These are phyloP conservation scores for Pseudodiploospora longispora DNA, from an alignment of 2,329 filamentous ascomycete genomes.

Conservation along the genomic window DNA sequence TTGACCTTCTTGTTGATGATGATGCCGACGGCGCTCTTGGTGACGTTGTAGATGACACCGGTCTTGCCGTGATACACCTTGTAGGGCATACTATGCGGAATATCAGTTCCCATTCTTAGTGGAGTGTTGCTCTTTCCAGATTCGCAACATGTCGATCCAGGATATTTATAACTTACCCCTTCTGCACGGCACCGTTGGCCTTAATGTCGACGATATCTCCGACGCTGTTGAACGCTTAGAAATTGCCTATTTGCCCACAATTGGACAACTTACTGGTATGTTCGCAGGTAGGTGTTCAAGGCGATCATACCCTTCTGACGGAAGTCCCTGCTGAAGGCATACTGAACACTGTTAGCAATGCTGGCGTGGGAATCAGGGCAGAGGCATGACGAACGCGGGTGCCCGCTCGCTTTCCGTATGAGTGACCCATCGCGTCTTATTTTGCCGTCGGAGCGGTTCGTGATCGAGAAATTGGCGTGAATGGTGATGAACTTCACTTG, in stretches of 20 bases:
- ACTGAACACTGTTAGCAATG: conserved; percentile 39
- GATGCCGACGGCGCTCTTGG: conserved; percentile 93
- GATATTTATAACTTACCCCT: conserved; percentile 60
- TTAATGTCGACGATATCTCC: conserved; percentile 99
- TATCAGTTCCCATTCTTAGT: conserved; percentile 1
- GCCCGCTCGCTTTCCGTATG: conserved; percentile 77
- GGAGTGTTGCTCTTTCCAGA: conserved; percentile 1
- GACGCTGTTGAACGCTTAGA: conserved; percentile 48
- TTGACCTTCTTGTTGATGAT: conserved; percentile 99
- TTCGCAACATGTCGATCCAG: background rate
- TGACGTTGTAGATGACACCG: conserved; percentile 97
- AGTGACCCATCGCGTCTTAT: conserved; percentile 72
- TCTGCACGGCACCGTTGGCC: conserved; percentile 96
- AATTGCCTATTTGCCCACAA: conserved; percentile 32
- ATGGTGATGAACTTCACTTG: conserved; percentile 21
- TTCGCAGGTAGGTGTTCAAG: conserved; percentile 87
- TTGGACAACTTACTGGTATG: conserved; percentile 61
- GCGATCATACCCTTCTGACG: conserved; percentile 92
- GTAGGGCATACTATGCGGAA: conserved; percentile 74
- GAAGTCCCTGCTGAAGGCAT: conserved; percentile 91
- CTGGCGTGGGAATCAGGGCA: conserved; percentile 9
- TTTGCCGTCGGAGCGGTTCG: conserved; percentile 26
- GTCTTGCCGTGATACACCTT: conserved; percentile 99
- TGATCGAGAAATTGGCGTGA: conserved; percentile 34
- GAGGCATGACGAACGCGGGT: conserved; percentile 59